Conservation (phyloP, 768 basidiomycete genomes). For the Tricholoma sp. region DNA sequence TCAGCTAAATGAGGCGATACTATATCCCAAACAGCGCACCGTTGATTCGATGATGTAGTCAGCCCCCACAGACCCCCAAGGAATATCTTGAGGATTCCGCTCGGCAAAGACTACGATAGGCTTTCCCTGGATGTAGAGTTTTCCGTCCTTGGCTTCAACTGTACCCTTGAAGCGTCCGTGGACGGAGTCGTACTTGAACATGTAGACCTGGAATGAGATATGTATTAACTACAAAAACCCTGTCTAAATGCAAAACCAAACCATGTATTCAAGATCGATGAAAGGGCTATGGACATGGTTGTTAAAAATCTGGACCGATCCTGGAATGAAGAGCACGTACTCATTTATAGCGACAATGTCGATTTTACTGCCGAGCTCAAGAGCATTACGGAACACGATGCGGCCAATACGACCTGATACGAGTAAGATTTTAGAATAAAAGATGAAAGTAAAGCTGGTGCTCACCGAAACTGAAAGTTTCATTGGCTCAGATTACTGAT, state of each 20-base stretch:
- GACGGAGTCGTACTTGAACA: slow-evolving; percentile 97
- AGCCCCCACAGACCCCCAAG: slow-evolving; percentile 78
- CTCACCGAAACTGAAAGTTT: slow-evolving; percentile 67
- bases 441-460: slow-evolving; percentile 1
- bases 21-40: slow-evolving; percentile 33
- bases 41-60: slow-evolving; percentile 97
- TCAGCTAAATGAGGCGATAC: slow-evolving; percentile 5
- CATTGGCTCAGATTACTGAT: slow-evolving; percentile 9
- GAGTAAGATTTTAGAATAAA: slow-evolving; percentile 4
- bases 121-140: slow-evolving; percentile 83
- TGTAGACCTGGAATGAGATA: slow-evolving; percentile 70
- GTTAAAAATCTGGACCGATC: background rate
- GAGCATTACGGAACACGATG: slow-evolving; percentile 94
- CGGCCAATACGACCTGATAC: slow-evolving; percentile 93
- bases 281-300: slow-evolving; percentile 63
- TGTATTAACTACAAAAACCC: background rate
- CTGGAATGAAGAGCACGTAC: slow-evolving; percentile 29
- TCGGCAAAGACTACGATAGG: slow-evolving; percentile 75
- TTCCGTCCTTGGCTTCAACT: slow-evolving; percentile 79
- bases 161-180: slow-evolving; percentile 90
- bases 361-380: slow-evolving; percentile 63
- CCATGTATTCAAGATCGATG: slow-evolving; percentile 98
- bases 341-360: slow-evolving; percentile 95
- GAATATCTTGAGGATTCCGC: slow-evolving; percentile 81
- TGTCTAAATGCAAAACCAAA: slow-evolving; percentile 23